A percentile compares a stretch with the other conserved stretches of the same genome.
Evolutionary conservation across 2,329 filamentous ascomycete species (phyloP).

Genomic region (Calonectria pseudoreteaudii): DNA sequence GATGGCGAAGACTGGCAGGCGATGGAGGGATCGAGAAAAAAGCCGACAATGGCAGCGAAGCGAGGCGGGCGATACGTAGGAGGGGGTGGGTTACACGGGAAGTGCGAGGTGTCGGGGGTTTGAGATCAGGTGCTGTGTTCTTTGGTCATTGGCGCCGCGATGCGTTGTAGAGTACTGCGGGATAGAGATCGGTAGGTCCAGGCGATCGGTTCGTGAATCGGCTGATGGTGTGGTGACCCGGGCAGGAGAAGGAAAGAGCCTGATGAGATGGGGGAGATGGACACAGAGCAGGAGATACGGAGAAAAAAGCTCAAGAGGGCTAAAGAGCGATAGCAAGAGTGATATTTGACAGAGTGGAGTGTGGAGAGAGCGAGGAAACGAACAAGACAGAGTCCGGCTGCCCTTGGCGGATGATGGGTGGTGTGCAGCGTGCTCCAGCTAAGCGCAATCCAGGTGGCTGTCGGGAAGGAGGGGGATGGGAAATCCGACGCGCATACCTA

Average conservation of each 20-base stretch:
- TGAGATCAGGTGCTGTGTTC: background rate
- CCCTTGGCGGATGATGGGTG: background rate
- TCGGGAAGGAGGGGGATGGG: background rate
- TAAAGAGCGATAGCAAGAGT: background rate
- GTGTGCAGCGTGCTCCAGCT: background rate
- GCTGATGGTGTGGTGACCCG: background rate
- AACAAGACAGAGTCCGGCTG: constrained; percentile 6
- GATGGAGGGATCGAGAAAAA: constrained; percentile 20
- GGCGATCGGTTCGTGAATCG: constrained; percentile 17
- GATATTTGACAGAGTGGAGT: constrained; percentile 10
- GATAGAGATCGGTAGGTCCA: constrained; percentile 17
- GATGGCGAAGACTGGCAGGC: constrained; percentile 16
- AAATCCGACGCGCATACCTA: background rate
- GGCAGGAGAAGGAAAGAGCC: background rate
- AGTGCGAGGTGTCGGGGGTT: background rate
- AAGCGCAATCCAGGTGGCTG: background rate
- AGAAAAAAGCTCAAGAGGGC: background rate
- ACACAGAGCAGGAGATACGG: background rate
- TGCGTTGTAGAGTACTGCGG: constrained; percentile 13
- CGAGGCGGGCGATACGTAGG: constrained; percentile 11
- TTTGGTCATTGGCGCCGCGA: constrained; percentile 14
- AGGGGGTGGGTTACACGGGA: constrained; percentile 13
- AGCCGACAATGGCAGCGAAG: constrained; percentile 15
- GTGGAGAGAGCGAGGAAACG: constrained; percentile 4
- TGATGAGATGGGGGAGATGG: background rate